A percentile compares a stretch with the other conserved stretches of the same genome.
These are phyloP conservation scores for Thielaviopsis euricoi DNA, from an alignment of 2,329 filamentous ascomycete species.

Conservation along the genomic window DNA sequence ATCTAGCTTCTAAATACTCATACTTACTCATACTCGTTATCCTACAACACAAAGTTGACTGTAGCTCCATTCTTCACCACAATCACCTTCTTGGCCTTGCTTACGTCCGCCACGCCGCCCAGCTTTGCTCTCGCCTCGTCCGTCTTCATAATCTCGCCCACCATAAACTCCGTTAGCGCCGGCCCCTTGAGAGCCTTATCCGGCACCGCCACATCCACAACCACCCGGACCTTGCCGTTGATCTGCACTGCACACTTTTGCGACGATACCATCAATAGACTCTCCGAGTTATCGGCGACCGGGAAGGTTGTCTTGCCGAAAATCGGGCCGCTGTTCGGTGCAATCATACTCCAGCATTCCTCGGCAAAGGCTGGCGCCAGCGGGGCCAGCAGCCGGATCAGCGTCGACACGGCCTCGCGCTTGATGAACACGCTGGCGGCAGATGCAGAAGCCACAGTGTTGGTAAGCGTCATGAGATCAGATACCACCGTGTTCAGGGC, in stretches of 20 bases:
- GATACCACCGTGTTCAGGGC: constrained; percentile 71
- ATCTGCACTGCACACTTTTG: constrained; percentile 54
- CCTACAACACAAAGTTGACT: constrained; percentile 56
- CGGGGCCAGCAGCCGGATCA: constrained; percentile 61
- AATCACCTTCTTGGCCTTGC: constrained; percentile 44
- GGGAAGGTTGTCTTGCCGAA: constrained; percentile 42
- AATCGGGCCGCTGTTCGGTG: constrained; percentile 21
- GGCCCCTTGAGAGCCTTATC: constrained; percentile 17
- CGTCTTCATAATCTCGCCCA: constrained; percentile 42
- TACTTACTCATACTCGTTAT: background rate
- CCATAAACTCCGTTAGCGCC: constrained; percentile 41
- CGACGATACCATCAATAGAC: constrained; percentile 20
- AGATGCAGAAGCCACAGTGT: constrained; percentile 36
- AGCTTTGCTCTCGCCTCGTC: constrained; percentile 40
- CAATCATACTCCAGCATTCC: constrained; percentile 56
- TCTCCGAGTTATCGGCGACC: constrained; percentile 27
- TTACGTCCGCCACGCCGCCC: constrained; percentile 27
- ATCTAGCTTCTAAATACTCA: background rate
- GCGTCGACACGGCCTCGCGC: constrained; percentile 31
- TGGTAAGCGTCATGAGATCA: constrained; percentile 68
- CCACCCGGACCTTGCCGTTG: constrained; percentile 61
- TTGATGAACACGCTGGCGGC: constrained; percentile 24
- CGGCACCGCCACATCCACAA: constrained; percentile 43
- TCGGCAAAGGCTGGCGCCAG: constrained; percentile 67
- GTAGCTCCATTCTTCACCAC: constrained; percentile 50